These are phyloP conservation scores for Coemansia erecta DNA, from an alignment of 192 early-diverging fungal species.

Conservation along the genomic window DNA sequence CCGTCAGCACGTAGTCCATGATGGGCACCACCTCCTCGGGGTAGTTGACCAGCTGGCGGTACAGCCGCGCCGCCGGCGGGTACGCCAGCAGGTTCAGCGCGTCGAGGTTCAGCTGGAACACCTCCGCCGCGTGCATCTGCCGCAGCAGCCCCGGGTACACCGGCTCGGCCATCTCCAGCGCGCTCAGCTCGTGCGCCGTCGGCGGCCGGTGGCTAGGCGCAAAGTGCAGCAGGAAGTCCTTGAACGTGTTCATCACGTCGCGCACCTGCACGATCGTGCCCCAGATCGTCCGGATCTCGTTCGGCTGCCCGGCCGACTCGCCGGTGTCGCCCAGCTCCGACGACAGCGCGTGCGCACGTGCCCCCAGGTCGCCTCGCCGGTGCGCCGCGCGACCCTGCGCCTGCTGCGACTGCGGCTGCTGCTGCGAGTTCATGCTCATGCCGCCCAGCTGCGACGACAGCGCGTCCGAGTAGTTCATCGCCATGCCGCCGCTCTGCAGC, in stretches of 20 bases:
- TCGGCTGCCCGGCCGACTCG: conserved; percentile 15
- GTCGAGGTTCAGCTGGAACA: conserved; percentile 84
- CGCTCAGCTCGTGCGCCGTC: conserved; percentile 28
- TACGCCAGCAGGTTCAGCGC: conserved; percentile 78
- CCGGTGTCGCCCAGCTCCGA: conserved; percentile 39
- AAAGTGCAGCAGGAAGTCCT: conserved; percentile 79
- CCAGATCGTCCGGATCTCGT: conserved; percentile 74
- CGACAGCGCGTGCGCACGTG: conserved; percentile 36
- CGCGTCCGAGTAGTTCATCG: conserved; percentile 25
- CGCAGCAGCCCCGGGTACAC: conserved; percentile 77
- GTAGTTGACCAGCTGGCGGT: conserved; percentile 85
- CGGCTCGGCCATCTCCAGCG: conserved; percentile 55
- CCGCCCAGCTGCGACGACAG: conserved; percentile 46
- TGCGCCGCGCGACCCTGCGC: conserved; percentile 6
- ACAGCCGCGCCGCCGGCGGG: conserved; percentile 59
- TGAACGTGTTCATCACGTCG: conserved; percentile 74
- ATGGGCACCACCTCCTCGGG: conserved; percentile 95
- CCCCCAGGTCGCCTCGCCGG: conserved; percentile 41
- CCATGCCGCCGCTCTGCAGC: conserved; percentile 29
- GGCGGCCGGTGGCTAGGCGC: conserved; percentile 56
- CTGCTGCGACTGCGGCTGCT: background rate
- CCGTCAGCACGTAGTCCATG: conserved; percentile 84
- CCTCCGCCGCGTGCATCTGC: conserved; percentile 67
- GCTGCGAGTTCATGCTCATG: conserved; percentile 30
- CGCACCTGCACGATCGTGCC: conserved; percentile 91